Conservation (phyloP, 2,329 filamentous ascomycete genomes). For the Pseudovirgaria hyperparasitica region DNA sequence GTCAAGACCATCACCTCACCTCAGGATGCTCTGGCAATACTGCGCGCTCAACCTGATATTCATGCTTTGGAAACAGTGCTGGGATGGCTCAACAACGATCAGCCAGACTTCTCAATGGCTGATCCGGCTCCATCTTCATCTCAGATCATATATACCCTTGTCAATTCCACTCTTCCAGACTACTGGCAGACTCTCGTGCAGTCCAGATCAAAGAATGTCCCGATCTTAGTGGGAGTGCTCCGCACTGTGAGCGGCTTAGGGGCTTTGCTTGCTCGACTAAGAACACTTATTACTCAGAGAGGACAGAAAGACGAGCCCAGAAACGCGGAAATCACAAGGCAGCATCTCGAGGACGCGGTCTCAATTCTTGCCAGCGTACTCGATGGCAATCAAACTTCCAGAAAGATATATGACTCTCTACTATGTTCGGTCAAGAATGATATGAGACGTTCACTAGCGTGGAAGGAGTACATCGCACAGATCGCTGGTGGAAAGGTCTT, state of each 20-base stretch:
- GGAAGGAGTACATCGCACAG: constrained; percentile 50
- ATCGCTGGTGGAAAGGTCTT: constrained; percentile 48
- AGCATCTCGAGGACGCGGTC: constrained; percentile 28
- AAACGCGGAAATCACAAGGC: constrained; percentile 15
- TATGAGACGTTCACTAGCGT: constrained; percentile 39
- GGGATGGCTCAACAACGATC: constrained; percentile 32
- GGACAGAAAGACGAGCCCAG: constrained; percentile 21
- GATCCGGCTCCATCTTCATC: constrained; percentile 54
- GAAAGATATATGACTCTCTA: constrained; percentile 34
- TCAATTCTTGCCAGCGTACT: constrained; percentile 31
- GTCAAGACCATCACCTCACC: constrained; percentile 15
- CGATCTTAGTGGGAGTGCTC: constrained; percentile 50
- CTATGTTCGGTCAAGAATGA: constrained; percentile 24
- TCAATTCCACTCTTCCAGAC: constrained; percentile 63
- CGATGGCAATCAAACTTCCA: constrained; percentile 28
- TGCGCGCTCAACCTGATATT: constrained; percentile 51
- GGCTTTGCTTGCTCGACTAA: constrained; percentile 59
- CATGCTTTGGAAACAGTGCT: constrained; percentile 42
- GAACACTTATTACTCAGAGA: constrained; percentile 37
- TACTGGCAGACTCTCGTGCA: constrained; percentile 58
- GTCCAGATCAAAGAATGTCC: constrained; percentile 25
- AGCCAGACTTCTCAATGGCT: constrained; percentile 44
- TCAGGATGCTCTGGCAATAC: constrained; percentile 42
- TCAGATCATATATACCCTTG: constrained; percentile 62
- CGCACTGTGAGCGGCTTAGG: constrained; percentile 66